Evolutionary conservation across 108 stramenopile genomes (phyloP).

Genomic region (Conticribra guillardii): DNA sequence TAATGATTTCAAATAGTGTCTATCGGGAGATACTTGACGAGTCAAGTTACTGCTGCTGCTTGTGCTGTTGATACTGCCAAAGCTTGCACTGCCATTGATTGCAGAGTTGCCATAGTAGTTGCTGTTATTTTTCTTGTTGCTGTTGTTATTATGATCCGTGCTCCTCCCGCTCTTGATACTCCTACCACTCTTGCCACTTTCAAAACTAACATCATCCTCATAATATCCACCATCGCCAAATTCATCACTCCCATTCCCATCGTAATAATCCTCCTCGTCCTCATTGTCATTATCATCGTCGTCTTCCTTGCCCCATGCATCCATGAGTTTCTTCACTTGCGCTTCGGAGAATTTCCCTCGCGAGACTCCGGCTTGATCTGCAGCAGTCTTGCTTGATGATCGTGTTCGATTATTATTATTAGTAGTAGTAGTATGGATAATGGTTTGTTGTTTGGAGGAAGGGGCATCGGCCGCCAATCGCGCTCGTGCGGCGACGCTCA

Average conservation of each 20-base stretch:
- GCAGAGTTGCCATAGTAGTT: neutral
- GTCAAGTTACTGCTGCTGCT: neutral
- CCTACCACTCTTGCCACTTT: neutral
- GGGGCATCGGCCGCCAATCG: slow-evolving; percentile 15
- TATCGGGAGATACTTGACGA: neutral
- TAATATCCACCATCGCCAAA: slow-evolving; percentile 8
- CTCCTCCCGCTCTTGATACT: too few species aligned
- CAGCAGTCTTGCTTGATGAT: neutral
- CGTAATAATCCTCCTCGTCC: slow-evolving; percentile 3
- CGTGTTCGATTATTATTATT: neutral
- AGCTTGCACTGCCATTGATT: too few species aligned
- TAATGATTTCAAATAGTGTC: slow-evolving; percentile 6
- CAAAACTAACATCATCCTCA: neutral
- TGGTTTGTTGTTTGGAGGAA: neutral
- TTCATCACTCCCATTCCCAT: slow-evolving; percentile 1
- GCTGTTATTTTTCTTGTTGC: neutral
- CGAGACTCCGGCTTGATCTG: slow-evolving; percentile 27
- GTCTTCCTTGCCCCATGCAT: slow-evolving; percentile 29
- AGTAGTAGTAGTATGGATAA: neutral
- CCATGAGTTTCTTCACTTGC: slow-evolving; percentile 25
- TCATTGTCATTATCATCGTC: slow-evolving; percentile 13
- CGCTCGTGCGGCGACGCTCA: slow-evolving; percentile 33
- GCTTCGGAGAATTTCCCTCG: slow-evolving; percentile 37
- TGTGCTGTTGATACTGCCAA: too few species aligned
- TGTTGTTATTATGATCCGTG: too few species aligned